These are phyloP conservation scores for Miamiensis avidus DNA, from an alignment of 169 alveolate genomes.

Conservation along the genomic window DNA sequence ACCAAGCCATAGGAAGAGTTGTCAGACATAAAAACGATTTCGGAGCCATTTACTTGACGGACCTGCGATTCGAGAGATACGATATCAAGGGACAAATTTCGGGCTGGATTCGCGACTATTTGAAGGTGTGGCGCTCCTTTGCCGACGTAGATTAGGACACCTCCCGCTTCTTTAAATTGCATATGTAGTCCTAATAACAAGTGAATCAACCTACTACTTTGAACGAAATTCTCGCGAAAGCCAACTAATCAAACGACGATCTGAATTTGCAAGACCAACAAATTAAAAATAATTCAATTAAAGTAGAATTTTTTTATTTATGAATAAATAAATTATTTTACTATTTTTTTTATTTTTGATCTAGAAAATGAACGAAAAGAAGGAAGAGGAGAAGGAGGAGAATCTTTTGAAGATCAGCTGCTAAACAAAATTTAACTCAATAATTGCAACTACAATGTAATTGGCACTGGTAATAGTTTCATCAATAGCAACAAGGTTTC, in stretches of 20 bases:
- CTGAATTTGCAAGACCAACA: neutral
- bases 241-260: neutral
- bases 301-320: no score
- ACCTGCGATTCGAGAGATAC: conserved; percentile 80
- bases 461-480: no score
- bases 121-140: neutral
- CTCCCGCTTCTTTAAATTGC: neutral
- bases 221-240: no score
- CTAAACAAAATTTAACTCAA: neutral
- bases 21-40: conserved; percentile 94
- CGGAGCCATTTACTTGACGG: conserved; percentile 91
- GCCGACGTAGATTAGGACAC: neutral
- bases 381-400: neutral
- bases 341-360: no score
- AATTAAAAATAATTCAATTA: no score
- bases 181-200: neutral
- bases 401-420: neutral
- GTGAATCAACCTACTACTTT: neutral
- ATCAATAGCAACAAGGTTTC: no score
- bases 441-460: neutral
- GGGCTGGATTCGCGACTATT: conserved; percentile 69
- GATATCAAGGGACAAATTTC: conserved; percentile 79
- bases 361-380: no score
- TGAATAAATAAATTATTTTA: no score
- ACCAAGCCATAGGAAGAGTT: conserved; percentile 97